These are phyloP conservation scores for Fusarium succisae DNA, from an alignment of 2,329 filamentous ascomycete genomes.

Conservation along the genomic window DNA sequence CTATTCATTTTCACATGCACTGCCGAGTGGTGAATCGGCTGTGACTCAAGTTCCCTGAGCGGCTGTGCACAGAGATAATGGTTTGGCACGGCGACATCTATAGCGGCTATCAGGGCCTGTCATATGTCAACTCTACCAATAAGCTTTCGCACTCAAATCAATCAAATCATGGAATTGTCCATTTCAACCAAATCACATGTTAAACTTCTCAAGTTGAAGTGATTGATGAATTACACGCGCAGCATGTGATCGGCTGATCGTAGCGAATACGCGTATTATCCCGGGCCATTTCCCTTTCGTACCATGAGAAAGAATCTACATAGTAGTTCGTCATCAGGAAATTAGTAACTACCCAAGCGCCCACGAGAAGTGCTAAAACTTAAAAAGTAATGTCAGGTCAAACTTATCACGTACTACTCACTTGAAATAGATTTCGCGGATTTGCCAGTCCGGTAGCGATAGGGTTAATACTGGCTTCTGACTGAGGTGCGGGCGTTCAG, in stretches of 20 bases:
- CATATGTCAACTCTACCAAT: not conserved
- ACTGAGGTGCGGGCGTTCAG: not conserved
- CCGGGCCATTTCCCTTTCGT: accelerated
- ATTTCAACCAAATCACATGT: not conserved
- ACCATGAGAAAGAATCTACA: not conserved
- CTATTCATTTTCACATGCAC: not conserved
- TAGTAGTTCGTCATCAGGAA: not conserved
- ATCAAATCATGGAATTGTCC: not conserved
- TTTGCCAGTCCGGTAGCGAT: not conserved
- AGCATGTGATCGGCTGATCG: not conserved
- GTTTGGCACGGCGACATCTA: not conserved
- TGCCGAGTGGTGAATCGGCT: not conserved
- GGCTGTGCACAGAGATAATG: not conserved
- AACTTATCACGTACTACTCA: not conserved
- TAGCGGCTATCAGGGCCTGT: not conserved
- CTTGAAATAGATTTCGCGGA: accelerated
- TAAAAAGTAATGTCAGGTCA: not conserved
- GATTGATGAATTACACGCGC: not conserved
- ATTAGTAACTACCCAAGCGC: not conserved
- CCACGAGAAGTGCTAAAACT: no score
- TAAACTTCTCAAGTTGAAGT: not conserved
- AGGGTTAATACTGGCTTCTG: not conserved
- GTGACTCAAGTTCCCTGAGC: not conserved
- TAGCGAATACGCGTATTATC: not conserved
- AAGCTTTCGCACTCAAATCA: not conserved